These are phyloP conservation scores for Tremella yokohamensis DNA, from an alignment of 768 basidiomycete genomes.

Conservation along the genomic window DNA sequence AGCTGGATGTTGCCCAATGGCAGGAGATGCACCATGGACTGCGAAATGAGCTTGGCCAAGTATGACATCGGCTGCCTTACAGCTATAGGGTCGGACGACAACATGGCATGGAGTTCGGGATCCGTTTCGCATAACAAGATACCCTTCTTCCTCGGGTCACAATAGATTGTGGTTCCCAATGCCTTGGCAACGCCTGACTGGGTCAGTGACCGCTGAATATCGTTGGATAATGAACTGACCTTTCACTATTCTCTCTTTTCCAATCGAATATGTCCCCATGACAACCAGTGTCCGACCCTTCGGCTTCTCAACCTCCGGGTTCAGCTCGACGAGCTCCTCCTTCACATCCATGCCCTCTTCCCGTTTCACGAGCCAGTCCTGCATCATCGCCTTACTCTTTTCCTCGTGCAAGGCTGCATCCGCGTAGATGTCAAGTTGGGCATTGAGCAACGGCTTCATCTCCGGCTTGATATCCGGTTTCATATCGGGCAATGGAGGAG, in stretches of 20 bases:
- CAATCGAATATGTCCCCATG: constrained; percentile 80
- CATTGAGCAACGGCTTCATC: constrained; percentile 48
- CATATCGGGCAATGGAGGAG: constrained; percentile 23
- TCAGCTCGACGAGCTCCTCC: constrained; percentile 20
- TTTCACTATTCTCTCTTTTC: constrained; percentile 96
- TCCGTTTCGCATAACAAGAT: constrained; percentile 83
- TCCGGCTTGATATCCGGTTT: constrained; percentile 24
- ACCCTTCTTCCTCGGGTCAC: constrained; percentile 75
- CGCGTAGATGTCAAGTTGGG: constrained; percentile 1
- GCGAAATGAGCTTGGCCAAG: background rate
- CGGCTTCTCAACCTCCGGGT: constrained; percentile 22
- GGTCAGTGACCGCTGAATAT: background rate
- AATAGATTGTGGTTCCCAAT: constrained; percentile 77
- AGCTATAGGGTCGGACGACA: constrained; percentile 70
- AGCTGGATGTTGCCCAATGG: constrained; percentile 69
- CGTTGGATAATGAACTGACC: constrained; percentile 55
- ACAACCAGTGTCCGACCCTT: constrained; percentile 48
- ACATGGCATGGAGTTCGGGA: constrained; percentile 69
- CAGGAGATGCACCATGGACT: constrained; percentile 73
- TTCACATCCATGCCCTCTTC: constrained; percentile 35
- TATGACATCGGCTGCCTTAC: constrained; percentile 43
- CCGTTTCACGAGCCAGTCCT: constrained; percentile 53
- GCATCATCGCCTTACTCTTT: constrained; percentile 41
- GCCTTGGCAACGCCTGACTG: constrained; percentile 74
- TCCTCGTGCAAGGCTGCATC: constrained; percentile 31